These are phyloP conservation scores for Yamadazyma phyllophila DNA, from an alignment of 805 yeast species.

Conservation along the genomic window DNA sequence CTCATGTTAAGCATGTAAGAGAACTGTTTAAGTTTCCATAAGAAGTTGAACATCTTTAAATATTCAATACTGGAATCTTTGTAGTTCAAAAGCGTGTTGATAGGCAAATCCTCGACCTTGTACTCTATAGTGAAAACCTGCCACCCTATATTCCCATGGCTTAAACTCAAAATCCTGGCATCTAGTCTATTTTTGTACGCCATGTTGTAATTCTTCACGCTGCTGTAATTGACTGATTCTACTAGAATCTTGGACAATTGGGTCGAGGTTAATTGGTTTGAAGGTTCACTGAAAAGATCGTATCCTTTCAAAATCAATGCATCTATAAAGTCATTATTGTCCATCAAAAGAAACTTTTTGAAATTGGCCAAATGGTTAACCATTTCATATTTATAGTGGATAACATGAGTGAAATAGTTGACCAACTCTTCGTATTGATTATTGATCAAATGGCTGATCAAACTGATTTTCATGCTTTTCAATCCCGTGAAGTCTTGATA, in stretches of 20 bases:
- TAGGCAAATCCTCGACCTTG: conserved; percentile 52
- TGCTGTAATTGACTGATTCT: conserved; percentile 59
- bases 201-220: conserved; percentile 40
- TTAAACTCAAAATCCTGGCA: conserved; percentile 75
- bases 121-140: conserved; percentile 89
- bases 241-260: conserved; percentile 63
- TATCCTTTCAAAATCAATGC: conserved; percentile 56
- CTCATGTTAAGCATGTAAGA: conserved; percentile 46
- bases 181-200: conserved; percentile 59
- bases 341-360: conserved; percentile 66
- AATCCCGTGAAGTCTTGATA: conserved; percentile 33
- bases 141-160: conserved; percentile 77
- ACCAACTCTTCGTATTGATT: conserved; percentile 53
- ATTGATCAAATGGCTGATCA: conserved; percentile 31
- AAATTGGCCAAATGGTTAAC: conserved; percentile 57
- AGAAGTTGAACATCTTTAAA: conserved; percentile 75
- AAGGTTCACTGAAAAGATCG: conserved; percentile 55
- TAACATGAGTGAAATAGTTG: conserved; percentile 46
- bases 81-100: conserved; percentile 38
- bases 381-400: conserved; percentile 49
- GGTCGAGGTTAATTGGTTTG: conserved; percentile 61
- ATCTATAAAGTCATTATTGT: conserved; percentile 81
- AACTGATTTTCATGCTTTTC: conserved; percentile 31
- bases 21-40: conserved; percentile 75
- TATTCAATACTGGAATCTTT: conserved; percentile 48